Conservation (phyloP, 1,284 basidiomycete genomes). For the Inonotus obliquus region DNA sequence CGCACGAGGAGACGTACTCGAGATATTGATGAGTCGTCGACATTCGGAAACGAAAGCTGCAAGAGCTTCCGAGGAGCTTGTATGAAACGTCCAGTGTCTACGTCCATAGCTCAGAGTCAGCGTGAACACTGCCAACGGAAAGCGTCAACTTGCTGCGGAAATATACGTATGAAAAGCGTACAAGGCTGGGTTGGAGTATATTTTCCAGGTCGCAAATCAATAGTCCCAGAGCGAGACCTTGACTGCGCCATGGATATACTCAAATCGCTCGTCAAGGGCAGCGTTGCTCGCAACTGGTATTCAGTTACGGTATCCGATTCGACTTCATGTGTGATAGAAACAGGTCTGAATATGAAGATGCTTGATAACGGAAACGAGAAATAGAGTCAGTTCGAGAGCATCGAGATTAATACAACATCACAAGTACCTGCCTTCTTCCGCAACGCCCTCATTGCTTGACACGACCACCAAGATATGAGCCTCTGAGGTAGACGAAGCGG, state of each 20-base stretch:
- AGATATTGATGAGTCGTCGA: constrained; percentile 1
- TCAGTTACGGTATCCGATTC: background rate
- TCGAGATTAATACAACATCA: background rate
- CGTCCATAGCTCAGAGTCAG: background rate
- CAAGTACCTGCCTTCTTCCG: constrained; percentile 15
- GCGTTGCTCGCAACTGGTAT: background rate
- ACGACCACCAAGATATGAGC: constrained; percentile 3
- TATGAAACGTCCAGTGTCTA: background rate
- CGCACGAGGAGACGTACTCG: background rate
- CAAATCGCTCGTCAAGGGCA: constrained; percentile 8
- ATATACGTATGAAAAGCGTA: background rate
- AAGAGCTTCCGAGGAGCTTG: constrained; percentile 6
- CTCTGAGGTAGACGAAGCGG: background rate
- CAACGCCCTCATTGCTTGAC: background rate
- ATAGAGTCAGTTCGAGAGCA: background rate
- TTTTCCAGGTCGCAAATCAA: constrained; percentile 7
- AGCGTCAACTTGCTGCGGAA: background rate
- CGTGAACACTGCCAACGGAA: background rate
- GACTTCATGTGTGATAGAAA: background rate
- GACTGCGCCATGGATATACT: constrained; percentile 10
- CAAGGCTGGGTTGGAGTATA: background rate
- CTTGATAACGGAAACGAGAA: background rate
- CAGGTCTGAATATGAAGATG: constrained; percentile 8
- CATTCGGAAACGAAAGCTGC: constrained; percentile 6
- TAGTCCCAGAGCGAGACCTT: constrained; percentile 3